Evolutionary conservation across 164 flowering plant species (phyloP).

Genomic region (Pachysandra terminalis): DNA sequence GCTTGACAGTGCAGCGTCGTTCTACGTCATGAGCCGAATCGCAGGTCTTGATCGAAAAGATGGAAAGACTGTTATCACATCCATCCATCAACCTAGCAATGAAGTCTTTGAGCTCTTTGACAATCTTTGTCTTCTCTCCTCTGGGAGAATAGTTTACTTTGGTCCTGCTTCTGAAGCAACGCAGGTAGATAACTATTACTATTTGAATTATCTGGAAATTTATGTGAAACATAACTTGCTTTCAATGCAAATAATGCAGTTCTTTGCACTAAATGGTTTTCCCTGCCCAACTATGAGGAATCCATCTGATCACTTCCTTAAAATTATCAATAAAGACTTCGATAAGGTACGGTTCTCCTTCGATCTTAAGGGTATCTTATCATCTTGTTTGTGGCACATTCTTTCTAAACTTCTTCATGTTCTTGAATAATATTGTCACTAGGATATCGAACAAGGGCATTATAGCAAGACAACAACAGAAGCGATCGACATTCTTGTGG

Average conservation of each 20-base stretch:
- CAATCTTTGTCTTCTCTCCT: slow-evolving; percentile 53
- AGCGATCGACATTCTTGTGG: slow-evolving; percentile 35
- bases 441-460: slow-evolving; percentile 39
- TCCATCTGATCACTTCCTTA: slow-evolving; percentile 81
- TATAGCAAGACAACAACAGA: slow-evolving; percentile 28
- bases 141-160: slow-evolving; percentile 59
- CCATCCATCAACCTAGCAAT: slow-evolving; percentile 77
- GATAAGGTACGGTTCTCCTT: slow-evolving; percentile 35
- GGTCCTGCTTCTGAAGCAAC: slow-evolving; percentile 42
- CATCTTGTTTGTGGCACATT: background rate
- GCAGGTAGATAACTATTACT: slow-evolving; percentile 34
- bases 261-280: slow-evolving; percentile 61
- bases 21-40: slow-evolving; percentile 41
- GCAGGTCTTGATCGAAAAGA: slow-evolving; percentile 25
- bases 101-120: slow-evolving; percentile 62
- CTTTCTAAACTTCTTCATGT: background rate
- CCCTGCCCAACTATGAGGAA: slow-evolving; percentile 66
- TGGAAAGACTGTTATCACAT: slow-evolving; percentile 47
- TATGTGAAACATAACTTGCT: background rate
- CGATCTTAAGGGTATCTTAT: background rate
- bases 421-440: background rate
- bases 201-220: background rate
- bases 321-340: slow-evolving; percentile 70
- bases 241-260: slow-evolving; percentile 32
- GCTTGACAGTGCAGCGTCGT: slow-evolving; percentile 70